These are phyloP conservation scores for Phylloboletellus chloephorus DNA, from an alignment of 1,284 basidiomycete species.

Conservation along the genomic window DNA sequence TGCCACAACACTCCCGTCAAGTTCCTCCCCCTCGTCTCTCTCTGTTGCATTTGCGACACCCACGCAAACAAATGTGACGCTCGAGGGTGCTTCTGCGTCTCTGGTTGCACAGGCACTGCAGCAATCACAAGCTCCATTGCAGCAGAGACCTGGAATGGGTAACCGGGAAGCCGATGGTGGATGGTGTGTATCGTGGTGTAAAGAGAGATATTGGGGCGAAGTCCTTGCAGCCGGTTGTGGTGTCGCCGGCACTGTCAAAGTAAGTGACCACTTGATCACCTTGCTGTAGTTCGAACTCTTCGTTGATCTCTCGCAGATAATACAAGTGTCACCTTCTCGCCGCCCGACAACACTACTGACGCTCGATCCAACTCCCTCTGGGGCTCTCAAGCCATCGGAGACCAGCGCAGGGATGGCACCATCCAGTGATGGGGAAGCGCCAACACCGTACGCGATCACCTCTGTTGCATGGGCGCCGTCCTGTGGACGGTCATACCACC, in stretches of 20 bases:
- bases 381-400: conserved; percentile 21
- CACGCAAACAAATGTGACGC: conserved; percentile 52
- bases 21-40: conserved; percentile 41
- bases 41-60: conserved; percentile 59
- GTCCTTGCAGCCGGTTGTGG: conserved; percentile 75
- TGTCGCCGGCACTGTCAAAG: conserved; percentile 68
- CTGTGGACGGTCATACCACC: conserved; percentile 87
- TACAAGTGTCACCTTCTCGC: conserved; percentile 54
- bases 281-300: background rate
- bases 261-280: conserved; percentile 27
- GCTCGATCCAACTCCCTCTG: conserved; percentile 37
- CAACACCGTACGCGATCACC: conserved; percentile 59
- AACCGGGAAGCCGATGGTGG: conserved; percentile 81
- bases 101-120: conserved; percentile 59
- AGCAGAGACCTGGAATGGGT: conserved; percentile 48
- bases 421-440: conserved; percentile 29
- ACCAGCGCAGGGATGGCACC: conserved; percentile 19
- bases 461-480: conserved; percentile 87
- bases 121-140: conserved; percentile 46
- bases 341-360: conserved; percentile 41
- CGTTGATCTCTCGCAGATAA: conserved; percentile 38
- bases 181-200: conserved; percentile 92
- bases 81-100: conserved; percentile 53
- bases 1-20: conserved; percentile 51
- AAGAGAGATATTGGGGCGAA: conserved; percentile 90